Evolutionary conservation across 306 rosid species (phyloP).

Genomic region (Albizia julibrissin): DNA sequence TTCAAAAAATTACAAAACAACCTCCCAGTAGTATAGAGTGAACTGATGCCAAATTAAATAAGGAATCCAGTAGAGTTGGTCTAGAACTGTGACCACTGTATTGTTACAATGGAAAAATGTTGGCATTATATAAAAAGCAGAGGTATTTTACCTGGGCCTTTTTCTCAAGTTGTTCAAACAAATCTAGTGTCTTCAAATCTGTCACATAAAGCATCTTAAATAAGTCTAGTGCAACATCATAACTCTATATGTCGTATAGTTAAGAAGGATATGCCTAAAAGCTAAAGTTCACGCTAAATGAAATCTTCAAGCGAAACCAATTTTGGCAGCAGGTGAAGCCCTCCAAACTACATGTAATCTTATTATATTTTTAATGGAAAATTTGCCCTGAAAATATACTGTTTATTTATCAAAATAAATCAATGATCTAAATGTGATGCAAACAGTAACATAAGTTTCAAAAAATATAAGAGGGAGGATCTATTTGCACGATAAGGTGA

Average conservation of each 20-base stretch:
- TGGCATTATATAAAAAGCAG: constrained; percentile 15
- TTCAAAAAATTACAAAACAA: background rate
- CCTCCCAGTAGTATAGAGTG: constrained; percentile 12
- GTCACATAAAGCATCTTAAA: constrained; percentile 34
- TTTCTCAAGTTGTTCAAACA: constrained; percentile 44
- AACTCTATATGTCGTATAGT: background rate
- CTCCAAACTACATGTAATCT: background rate
- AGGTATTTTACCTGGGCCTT: constrained; percentile 38
- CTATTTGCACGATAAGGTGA: background rate
- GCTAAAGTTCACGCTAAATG: constrained; percentile 15
- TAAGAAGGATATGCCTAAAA: constrained; percentile 5
- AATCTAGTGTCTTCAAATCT: constrained; percentile 40
- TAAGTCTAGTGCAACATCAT: constrained; percentile 25
- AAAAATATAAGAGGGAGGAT: background rate
- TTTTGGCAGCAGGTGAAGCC: constrained; percentile 20
- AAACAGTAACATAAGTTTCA: constrained; percentile 16
- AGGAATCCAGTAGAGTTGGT: constrained; percentile 6
- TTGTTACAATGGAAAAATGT: background rate
- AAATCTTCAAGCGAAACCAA: constrained; percentile 9
- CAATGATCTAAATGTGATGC: background rate
- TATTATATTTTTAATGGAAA: constrained; percentile 12
- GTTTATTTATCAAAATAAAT: background rate
- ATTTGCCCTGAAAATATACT: background rate
- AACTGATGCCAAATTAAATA: background rate
- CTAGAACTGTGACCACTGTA: constrained; percentile 8